Base-by-base conservation (phyloP, 116 monocot species). In the Posidonia oceanica region DNA sequence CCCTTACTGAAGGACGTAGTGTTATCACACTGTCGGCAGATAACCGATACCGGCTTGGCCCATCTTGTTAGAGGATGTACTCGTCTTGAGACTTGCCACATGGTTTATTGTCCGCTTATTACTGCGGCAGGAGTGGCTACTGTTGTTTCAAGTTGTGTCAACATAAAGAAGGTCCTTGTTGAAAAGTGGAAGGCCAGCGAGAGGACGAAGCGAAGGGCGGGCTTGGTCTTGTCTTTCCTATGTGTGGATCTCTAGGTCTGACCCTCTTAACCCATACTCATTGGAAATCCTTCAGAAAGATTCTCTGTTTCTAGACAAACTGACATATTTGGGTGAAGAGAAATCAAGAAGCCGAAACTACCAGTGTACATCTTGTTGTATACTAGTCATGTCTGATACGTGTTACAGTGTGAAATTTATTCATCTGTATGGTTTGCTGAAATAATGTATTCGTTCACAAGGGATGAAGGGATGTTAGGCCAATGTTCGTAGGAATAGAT, bases 131-230 rank as follows among this genome's bases (percentile, higher is more conserved):
- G 92, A 21, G 78, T 97, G 6, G 97, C 92, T 7, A 97, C 97
- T 6, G 41, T 97, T 6, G 72, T 92, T 54, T 89, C 97, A 3
- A 66, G 89, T 72, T 97, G 91, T 73, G 7, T 72, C 13, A 69
- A 69, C 69, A 79, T 97, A 66, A 97, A 87, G 76, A 97, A 87
- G 62, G 82, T 97, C 40, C 77, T 89, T 10, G 82, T 97, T 39
- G 97, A 97, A 75, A 87, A 79, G 77, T 81, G 89, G 81, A 97
- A 97, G 78, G 89, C 87, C 72, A 97, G 92, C 29, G 71, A 87
- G 37, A 83, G 97, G 75, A 89, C 92, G 3, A 81, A 64, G 63
- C 80, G 97, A 36, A 77, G 83, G 71, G 92, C 89, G 8, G 71
- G 80, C 2, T 69, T 82, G 0, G 75, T 97, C 36, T 75, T 97